Percentiles rank a stretch among this genome's conserved stretches.
Conservation (phyloP, 1,139 yeast species). For the Suhomyces atakaporum region DNA sequence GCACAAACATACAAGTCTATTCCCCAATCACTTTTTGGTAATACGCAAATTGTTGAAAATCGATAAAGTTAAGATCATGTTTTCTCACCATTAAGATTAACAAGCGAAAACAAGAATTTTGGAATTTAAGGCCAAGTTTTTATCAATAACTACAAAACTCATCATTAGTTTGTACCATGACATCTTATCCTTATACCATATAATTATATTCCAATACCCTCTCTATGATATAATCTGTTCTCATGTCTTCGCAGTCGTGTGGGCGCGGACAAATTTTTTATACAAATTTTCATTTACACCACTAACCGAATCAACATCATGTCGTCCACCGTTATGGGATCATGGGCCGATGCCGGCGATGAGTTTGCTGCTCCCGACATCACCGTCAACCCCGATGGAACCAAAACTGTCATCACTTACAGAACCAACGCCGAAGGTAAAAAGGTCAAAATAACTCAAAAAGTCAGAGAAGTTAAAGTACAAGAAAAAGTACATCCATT, state of each 20-base stretch:
- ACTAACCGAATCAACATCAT: conserved; percentile 18
- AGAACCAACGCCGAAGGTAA: conserved; percentile 77
- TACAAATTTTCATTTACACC: conserved; percentile 8
- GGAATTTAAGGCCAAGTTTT: too few relatives aligned
- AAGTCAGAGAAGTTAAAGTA: conserved; percentile 71
- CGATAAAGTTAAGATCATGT: too few relatives aligned
- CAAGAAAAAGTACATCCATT: conserved; percentile 80
- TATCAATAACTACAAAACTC: too few relatives aligned
- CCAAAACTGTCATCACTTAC: conserved; percentile 83
- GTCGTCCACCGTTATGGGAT: conserved; percentile 45
- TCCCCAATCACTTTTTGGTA: too few relatives aligned
- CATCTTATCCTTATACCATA: too few relatives aligned
- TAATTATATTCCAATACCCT: too few relatives aligned
- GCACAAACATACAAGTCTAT: too few relatives aligned
- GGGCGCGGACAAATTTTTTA: conserved; percentile 10
- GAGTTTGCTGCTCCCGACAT: conserved; percentile 69
- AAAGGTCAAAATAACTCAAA: conserved; percentile 85
- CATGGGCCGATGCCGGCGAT: conserved; percentile 73
- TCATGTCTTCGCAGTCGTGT: conserved; percentile 8
- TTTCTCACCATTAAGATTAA: too few relatives aligned
- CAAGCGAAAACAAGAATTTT: too few relatives aligned
- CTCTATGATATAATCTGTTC: too few relatives aligned
- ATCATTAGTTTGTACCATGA: too few relatives aligned
- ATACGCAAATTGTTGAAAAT: too few relatives aligned
- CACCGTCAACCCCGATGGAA: conserved; percentile 80